phyloP scores from a whole-genome alignment of 1,139 yeast species.

The Kluyveromyces sp. region DNA sequence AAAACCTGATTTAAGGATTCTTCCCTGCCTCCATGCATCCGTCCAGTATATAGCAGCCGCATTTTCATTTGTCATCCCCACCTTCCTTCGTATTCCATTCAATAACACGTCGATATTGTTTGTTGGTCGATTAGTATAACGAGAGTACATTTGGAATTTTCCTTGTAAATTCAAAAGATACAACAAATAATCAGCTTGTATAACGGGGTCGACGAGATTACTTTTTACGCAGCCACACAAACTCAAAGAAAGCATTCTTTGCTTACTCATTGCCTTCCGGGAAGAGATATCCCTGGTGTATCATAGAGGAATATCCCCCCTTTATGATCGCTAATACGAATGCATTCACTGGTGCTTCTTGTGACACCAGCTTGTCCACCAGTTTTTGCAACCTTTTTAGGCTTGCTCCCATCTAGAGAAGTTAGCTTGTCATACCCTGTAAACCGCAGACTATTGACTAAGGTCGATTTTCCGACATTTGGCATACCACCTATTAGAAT shows the following conservation, averaged over 20 bases:
- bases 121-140: constrained; percentile 56
- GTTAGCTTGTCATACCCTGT: constrained; percentile 27
- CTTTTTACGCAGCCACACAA: constrained; percentile 73
- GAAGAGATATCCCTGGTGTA: constrained; percentile 89
- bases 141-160: constrained; percentile 33
- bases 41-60: constrained; percentile 67
- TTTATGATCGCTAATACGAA: constrained; percentile 55
- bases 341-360: constrained; percentile 66
- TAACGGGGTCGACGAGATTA: constrained; percentile 67
- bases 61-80: constrained; percentile 41
- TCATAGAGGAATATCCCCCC: constrained; percentile 64
- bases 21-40: constrained; percentile 59
- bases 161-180: constrained; percentile 60
- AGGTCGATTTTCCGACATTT: constrained; percentile 93
- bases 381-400: constrained; percentile 67
- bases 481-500: constrained; percentile 90
- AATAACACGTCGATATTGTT: constrained; percentile 63
- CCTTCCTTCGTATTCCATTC: constrained; percentile 42
- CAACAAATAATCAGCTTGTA: constrained; percentile 79
- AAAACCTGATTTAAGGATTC: constrained; percentile 13
- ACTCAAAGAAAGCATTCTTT: constrained; percentile 69
- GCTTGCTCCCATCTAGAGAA: constrained; percentile 14
- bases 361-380: constrained; percentile 94
- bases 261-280: constrained; percentile 53
- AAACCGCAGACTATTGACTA: constrained; percentile 65